Evolutionary conservation across 73 alveolate genomes (phyloP).

Genomic region (Stentor coeruleus): DNA sequence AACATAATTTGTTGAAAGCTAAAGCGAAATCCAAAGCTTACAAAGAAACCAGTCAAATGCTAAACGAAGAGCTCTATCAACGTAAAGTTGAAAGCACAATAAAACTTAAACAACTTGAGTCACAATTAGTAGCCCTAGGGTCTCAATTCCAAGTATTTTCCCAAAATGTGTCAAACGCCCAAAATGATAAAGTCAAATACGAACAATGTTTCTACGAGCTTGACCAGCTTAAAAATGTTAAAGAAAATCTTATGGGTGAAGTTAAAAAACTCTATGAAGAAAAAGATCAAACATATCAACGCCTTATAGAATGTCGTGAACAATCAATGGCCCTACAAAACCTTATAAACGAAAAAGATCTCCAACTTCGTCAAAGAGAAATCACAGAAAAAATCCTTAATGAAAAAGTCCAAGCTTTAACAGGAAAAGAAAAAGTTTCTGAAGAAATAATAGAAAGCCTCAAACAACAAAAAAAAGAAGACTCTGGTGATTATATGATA

Average conservation of each 20-base stretch:
- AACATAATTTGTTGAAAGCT: not conserved
- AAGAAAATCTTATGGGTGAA: not conserved
- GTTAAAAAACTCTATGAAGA: slow-evolving; percentile 15
- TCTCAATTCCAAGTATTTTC: not conserved
- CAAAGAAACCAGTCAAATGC: not conserved
- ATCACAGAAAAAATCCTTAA: slow-evolving; percentile 5
- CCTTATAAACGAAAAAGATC: slow-evolving; percentile 1
- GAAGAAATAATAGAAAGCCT: not conserved
- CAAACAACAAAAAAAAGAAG: slow-evolving; percentile 15
- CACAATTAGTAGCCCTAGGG: not conserved
- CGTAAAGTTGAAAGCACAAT: not conserved
- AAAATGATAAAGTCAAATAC: slow-evolving; percentile 2
- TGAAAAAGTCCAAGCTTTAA: slow-evolving; percentile 4
- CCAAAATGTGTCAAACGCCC: not conserved
- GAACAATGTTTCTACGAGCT: not conserved
- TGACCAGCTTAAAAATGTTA: not conserved
- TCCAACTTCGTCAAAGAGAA: not conserved
- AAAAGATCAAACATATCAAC: slow-evolving; percentile 3
- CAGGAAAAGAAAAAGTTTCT: slow-evolving; percentile 4
- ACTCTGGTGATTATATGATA: not conserved
- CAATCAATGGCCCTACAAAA: slow-evolving; percentile 11
- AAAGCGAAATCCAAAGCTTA: not conserved
- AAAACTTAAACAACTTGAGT: not conserved
- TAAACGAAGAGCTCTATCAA: not conserved
- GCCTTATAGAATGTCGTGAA: slow-evolving; percentile 21